phyloP scores from a whole-genome alignment of 225 moss, liverwort and hornwort species.

The Antitrichia curtipendula region DNA sequence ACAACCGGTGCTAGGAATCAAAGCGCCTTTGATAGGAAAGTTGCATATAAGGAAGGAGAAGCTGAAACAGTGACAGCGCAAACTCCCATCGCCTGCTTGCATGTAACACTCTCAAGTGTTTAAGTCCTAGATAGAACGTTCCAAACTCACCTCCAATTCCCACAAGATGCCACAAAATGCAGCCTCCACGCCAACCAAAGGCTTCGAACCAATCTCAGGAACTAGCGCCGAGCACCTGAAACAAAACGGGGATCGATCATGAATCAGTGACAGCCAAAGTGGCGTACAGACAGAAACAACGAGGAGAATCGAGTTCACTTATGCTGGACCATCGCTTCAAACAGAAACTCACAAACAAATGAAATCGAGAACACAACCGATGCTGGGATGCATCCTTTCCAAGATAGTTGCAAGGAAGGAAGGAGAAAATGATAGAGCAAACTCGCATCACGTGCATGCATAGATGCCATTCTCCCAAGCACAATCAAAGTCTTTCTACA shows the following conservation, averaged over 20 bases:
- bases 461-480: neutral
- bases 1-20: fast-evolving
- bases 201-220: neutral
- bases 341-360: too few species aligned
- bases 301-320: too few species aligned
- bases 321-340: too few species aligned
- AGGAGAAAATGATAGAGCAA: neutral
- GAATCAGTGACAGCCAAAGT: too few species aligned
- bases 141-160: neutral
- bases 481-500: neutral
- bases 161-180: too few species aligned
- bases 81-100: neutral
- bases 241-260: too few species aligned
- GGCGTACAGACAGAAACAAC: too few species aligned
- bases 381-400: too few species aligned
- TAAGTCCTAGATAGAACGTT: neutral
- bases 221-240: neutral
- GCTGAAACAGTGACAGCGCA: too few species aligned
- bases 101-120: too few species aligned
- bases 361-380: too few species aligned
- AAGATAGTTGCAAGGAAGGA: neutral
- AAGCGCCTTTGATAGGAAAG: neutral
- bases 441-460: neutral
- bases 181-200: too few species aligned
- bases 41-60: neutral